Base-by-base conservation (phyloP, 441 rosid species). In the Adansonia rubrostipa region DNA sequence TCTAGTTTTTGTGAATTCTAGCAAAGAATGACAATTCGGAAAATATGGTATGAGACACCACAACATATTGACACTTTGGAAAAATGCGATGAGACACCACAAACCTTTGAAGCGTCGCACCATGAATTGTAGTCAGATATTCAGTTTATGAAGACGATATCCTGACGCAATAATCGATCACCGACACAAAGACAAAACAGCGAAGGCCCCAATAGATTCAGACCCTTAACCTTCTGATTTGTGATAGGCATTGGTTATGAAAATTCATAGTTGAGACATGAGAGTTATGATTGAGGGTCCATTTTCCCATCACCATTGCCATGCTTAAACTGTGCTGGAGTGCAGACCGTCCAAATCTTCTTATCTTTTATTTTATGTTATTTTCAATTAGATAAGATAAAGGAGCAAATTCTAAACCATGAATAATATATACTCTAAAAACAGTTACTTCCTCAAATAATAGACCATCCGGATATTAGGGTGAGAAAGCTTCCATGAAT, bases 61-160 rank as follows among this genome's bases (percentile, higher is more conserved):
- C 45, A 42, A 42, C 45, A 42, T 6, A 53, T 53, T 9, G 19
- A 0, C 19, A 54, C 20, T 6, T n/a, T 17, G 17, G 61, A 20
- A 56, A 54, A 6, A 6, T 15, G 20, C 20, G n/a, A 54, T n/a
- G 60, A 54, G 22, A 56, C 60, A 56, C 9, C 60, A 56, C 60
- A 56, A 56, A 56, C 20, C 19, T n/a, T 17, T 54, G 17, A 54
- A 15, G 19, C 60, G 5, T n/a, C 60, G 19, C 47, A 7, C 60
- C 60, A 56, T 17, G 11, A 6, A 56, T 57, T 17, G 24, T 57
- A n/a, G 60, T 6, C 60, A 54, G 20, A 54, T n/a, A 17, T 54
- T 54, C 11, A 57, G 61, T 17, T 57, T 57, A 57, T 57, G 61
- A 57, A n/a, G 60, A 54, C 60, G 20, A 54, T 54, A 54, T 54